Percentiles rank a stretch among this genome's conserved stretches.
Evolutionary conservation across 75 land plant species (phyloP).

Genomic region (Ceratopteris richardii): DNA sequence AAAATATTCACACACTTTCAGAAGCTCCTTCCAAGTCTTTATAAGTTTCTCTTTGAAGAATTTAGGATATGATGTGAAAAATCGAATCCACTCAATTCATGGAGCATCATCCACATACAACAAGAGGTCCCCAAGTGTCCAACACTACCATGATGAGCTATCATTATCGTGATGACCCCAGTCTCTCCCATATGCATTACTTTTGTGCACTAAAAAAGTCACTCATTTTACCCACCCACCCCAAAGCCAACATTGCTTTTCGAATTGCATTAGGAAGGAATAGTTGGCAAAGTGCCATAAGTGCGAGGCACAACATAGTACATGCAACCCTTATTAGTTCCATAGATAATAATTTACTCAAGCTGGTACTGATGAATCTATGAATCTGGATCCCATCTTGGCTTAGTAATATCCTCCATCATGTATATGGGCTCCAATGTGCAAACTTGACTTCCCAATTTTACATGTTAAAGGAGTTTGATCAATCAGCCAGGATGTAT

Average conservation of each 20-base stretch:
- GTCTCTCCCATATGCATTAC: slow-evolving; percentile 5
- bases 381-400: neutral
- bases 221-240: slow-evolving; percentile 8
- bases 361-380: neutral
- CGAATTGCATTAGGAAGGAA: slow-evolving; percentile 1
- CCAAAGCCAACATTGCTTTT: neutral
- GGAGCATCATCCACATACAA: slow-evolving; percentile 6
- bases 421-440: slow-evolving; percentile 4
- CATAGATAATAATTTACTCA: slow-evolving; percentile 9
- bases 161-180: neutral
- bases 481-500: neutral
- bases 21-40: slow-evolving; percentile 5
- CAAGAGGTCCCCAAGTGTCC: slow-evolving; percentile 5
- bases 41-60: slow-evolving; percentile 3
- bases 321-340: slow-evolving; percentile 4
- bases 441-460: slow-evolving; percentile 4
- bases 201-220: slow-evolving; percentile 1
- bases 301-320: slow-evolving; percentile 7
- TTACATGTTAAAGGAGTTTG: slow-evolving; percentile 2
- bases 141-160: neutral
- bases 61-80: slow-evolving; percentile 7
- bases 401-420: neutral
- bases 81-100: slow-evolving; percentile 3
- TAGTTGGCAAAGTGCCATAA: neutral
- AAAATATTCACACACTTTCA: slow-evolving; percentile 9